A percentile compares a stretch with the other conserved stretches of the same genome.
These are phyloP conservation scores for Colletotrichum paranaense DNA, from an alignment of 2,329 filamentous ascomycete genomes.

Conservation along the genomic window DNA sequence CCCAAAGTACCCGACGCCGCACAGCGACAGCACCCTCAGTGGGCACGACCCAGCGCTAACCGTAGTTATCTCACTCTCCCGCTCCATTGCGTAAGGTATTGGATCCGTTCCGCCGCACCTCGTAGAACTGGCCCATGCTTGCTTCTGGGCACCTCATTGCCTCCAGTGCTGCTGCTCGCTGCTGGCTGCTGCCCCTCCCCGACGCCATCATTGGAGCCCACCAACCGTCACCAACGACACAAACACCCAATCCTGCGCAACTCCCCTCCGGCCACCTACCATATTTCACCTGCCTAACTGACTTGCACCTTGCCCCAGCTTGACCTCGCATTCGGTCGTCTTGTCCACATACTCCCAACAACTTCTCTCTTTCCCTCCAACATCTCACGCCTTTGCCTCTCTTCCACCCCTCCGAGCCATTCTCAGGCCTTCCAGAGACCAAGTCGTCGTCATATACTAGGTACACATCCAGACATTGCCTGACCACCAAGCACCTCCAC, in stretches of 20 bases:
- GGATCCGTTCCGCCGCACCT: no score
- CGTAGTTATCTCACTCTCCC: background rate
- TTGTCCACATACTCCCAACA: constrained; percentile 18
- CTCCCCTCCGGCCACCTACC: constrained; percentile 22
- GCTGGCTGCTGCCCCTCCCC: constrained; percentile 24
- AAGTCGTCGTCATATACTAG: constrained; percentile 2
- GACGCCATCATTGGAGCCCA: constrained; percentile 21
- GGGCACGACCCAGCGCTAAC: background rate
- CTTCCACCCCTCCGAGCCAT: background rate
- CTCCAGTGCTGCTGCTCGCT: background rate
- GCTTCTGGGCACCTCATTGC: background rate
- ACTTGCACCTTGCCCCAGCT: background rate
- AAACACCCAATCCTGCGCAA: constrained; percentile 24
- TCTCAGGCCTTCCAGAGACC: background rate
- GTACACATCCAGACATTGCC: constrained; percentile 1
- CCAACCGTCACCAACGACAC: constrained; percentile 25
- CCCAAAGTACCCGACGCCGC: background rate
- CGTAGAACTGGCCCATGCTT: background rate
- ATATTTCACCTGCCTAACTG: constrained; percentile 10
- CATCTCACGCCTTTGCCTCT: background rate
- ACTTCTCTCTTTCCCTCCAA: constrained; percentile 1
- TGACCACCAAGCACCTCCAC: background rate
- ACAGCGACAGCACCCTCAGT: background rate
- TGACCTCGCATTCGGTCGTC: constrained; percentile 14
- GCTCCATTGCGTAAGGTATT: no score